Evolutionary conservation across 2,329 filamentous ascomycete genomes (phyloP).

Genomic region (Fusarium sp.): DNA sequence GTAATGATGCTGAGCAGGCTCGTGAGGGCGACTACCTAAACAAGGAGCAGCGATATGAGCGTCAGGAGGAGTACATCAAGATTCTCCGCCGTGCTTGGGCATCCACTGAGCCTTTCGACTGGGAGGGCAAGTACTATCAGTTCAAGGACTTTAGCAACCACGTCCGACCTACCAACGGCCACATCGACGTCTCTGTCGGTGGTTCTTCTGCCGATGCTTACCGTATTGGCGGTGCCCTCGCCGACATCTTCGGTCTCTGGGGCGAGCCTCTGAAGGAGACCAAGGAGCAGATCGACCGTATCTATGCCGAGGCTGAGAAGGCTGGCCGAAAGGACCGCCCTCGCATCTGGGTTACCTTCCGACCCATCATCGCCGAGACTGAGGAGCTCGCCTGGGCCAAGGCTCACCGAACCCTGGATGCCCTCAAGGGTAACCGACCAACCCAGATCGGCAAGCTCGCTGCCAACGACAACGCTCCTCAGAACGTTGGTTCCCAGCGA

Average conservation of each 20-base stretch:
- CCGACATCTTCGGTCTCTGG: conserved; percentile 76
- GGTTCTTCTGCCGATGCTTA: conserved; percentile 73
- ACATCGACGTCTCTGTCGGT: conserved; percentile 72
- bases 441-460: conserved; percentile 52
- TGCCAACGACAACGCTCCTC: conserved; percentile 55
- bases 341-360: conserved; percentile 76
- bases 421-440: conserved; percentile 61
- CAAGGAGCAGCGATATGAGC: conserved; percentile 71
- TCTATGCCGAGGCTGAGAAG: conserved; percentile 72
- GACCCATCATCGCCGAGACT: conserved; percentile 73
- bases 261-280: conserved; percentile 76
- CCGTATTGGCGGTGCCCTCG: conserved; percentile 70
- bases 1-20: conserved; percentile 73
- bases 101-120: conserved; percentile 72
- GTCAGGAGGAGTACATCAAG: conserved; percentile 74
- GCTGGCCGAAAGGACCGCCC: conserved; percentile 70
- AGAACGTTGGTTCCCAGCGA: conserved; percentile 73
- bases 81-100: conserved; percentile 73
- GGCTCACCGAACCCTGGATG: conserved; percentile 70
- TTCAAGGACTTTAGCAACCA: conserved; percentile 72
- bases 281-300: conserved; percentile 73
- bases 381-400: conserved; percentile 75
- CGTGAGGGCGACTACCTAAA: conserved; percentile 72
- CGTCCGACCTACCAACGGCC: conserved; percentile 68
- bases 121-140: conserved; percentile 72